Base-by-base conservation (phyloP, 2,329 filamentous ascomycete species). In the Apiospora saccharicola region DNA sequence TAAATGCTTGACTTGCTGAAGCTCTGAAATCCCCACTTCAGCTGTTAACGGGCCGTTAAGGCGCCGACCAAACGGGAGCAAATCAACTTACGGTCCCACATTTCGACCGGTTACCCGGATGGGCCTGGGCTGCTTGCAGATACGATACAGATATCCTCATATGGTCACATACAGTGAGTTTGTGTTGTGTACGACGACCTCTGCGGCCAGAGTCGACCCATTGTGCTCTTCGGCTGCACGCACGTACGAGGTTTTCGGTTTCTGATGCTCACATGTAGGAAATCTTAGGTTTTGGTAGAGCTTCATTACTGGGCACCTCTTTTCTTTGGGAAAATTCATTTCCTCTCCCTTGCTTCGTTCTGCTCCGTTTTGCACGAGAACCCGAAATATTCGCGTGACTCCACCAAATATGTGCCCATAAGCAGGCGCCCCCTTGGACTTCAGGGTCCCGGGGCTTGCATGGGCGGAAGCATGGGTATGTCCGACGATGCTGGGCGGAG, bases 401-500 rank as follows among this genome's bases (percentile, higher is more conserved):
- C 57, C 57, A 64, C 57, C 57, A 41, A 41, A 41, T 41, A 4
- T 13, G 4, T 37, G 22, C 34, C 57, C 57, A 64, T 13, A 37
- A 37, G 7, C 30, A 37, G 30, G 26, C 30, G 26, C 30, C 34
- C 30, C 34, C 57, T 64, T 41, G 57, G 22, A n/a, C 57, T 64
- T 64, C 57, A 64, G 57, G 57, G 57, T 64, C 57, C 57, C 57
- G 57, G 57, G 57, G 57, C 57, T 64, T 64, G 57, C 57, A 64
- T 19, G 53, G 53, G 53, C 51, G 30, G 30, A 37, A 19, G 53
- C 30, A 61, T 37, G 53, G 53, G 53, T n/a, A 19, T 61, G 53
- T 22, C 30, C 30, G 53, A 61, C 53, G 53, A 61, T 61, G 53
- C 30, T 37, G 57, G 57, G 30, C 53, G 53, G 57, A 64, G 30